Evolutionary conservation across 2,329 filamentous ascomycete genomes (phyloP), one percentile per base, ranked within the genome.

Genomic region (Malbranchea zuffiana): DNA sequence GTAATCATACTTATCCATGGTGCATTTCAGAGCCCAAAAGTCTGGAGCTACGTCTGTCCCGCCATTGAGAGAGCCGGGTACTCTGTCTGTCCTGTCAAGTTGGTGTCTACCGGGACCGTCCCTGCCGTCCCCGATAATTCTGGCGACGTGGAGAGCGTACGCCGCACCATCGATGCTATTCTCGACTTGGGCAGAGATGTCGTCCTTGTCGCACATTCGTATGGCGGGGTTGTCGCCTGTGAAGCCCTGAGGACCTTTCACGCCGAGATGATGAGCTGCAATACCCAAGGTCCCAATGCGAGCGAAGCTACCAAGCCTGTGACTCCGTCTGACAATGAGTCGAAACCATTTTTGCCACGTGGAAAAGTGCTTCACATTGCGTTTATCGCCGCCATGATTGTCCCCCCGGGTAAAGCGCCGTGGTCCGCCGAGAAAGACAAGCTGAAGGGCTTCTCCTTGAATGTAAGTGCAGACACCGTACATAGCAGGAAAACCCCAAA

Each of bases 151-250:
- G 31, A 35, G 3, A 20, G 32, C 10, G 33, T 49, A 3, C 37
- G 36, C 5, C 13, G 23, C 6, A 28, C 35, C 17, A 33, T 49
- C 19, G 41, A 43, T n/a, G 32, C 36, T 1, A 33, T 47, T 1
- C 31, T 47, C 7, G 44, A 47, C 15, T 33, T 30, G 6, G 41
- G 41, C 17, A 35, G 35, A 12, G 39, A 48, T 32, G 40, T 45
- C 2, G 32, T 50, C 11, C 20, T 48, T 27, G 44, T 47, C 2
- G 32, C 44, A 12, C 46, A 48, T 31, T 43, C 39, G 25, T 50
- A 48, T 26, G 44, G 40, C 8, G 47, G 46, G 5, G 38, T 47
- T n/a, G 42, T 41, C 5, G 38, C 41, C 12, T 43, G 40, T 7
- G 43, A 44, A 18, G 46, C 47, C 12, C 10, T 48, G 20, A 32